These are phyloP conservation scores for Zymoseptoria pseudotritici DNA, from an alignment of 2,329 filamentous ascomycete genomes.

Conservation along the genomic window DNA sequence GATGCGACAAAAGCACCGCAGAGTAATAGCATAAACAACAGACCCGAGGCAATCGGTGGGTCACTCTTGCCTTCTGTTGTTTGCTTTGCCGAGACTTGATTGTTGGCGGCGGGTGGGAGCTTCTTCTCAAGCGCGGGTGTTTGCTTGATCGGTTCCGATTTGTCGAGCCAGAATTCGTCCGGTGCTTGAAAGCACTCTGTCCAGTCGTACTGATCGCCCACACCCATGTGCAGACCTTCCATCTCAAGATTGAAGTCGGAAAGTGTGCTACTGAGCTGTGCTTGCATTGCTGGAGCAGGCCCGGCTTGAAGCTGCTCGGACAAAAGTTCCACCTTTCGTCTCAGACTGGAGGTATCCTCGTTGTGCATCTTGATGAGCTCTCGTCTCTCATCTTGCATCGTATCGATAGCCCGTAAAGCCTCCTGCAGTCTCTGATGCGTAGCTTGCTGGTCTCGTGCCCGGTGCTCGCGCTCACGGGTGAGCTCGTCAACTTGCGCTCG, in stretches of 20 bases:
- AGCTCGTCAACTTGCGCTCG: constrained; percentile 69
- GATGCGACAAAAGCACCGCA: constrained; percentile 94
- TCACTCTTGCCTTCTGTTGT: constrained; percentile 29
- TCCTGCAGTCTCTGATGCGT: constrained; percentile 67
- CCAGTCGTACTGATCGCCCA: constrained; percentile 37
- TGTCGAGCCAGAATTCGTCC: constrained; percentile 53
- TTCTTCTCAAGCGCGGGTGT: constrained; percentile 21
- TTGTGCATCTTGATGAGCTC: constrained; percentile 84
- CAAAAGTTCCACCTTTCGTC: constrained; percentile 84
- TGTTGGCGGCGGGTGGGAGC: constrained; percentile 13
- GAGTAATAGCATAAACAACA: constrained; percentile 92
- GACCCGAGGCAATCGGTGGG: constrained; percentile 64
- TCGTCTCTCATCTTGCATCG: constrained; percentile 77
- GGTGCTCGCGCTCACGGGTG: constrained; percentile 43
- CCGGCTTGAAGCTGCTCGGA: constrained; percentile 58
- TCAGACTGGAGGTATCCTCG: constrained; percentile 79
- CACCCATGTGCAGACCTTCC: constrained; percentile 72
- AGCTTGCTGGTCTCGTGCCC: constrained; percentile 25
- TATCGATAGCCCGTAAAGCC: constrained; percentile 67
- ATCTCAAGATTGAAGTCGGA: constrained; percentile 70
- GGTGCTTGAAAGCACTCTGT: not conserved
- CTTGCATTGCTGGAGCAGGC: constrained; percentile 35
- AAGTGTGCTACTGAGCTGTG: constrained; percentile 54
- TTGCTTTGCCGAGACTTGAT: constrained; percentile 33
- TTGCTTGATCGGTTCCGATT: constrained; percentile 16